Conservation (phyloP, 257 asterid species). For the Euphrasia confusa region DNA sequence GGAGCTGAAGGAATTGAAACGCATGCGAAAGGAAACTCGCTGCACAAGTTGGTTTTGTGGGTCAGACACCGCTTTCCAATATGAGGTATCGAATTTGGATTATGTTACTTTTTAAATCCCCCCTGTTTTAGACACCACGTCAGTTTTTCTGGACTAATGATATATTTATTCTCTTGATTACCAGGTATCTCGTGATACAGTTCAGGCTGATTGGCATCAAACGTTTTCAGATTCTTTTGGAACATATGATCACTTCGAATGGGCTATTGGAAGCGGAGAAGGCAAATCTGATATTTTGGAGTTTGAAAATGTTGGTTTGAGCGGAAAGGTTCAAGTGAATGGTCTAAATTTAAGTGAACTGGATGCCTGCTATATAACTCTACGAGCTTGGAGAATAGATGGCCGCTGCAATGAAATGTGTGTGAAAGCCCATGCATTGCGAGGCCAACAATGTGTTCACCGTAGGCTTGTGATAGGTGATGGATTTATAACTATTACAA, state of each 20-base stretch:
- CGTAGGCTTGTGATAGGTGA: slow-evolving; percentile 93
- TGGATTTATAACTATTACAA: slow-evolving; percentile 72
- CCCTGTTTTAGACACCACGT: slow-evolving; percentile 14
- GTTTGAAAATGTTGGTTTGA: slow-evolving; percentile 89
- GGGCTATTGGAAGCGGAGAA: slow-evolving; percentile 96
- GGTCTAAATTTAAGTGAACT: slow-evolving; percentile 83
- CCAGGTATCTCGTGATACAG: slow-evolving; percentile 82
- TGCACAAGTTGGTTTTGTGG: slow-evolving; percentile 96
- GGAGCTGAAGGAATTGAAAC: slow-evolving; percentile 91
- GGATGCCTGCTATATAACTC: slow-evolving; percentile 81
- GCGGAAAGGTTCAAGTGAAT: slow-evolving; percentile 67
- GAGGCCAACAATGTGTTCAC: slow-evolving; percentile 89
- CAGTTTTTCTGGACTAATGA: slow-evolving; percentile 26
- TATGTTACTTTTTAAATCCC: slow-evolving; percentile 20
- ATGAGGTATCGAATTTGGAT: slow-evolving; percentile 57
- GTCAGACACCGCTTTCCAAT: slow-evolving; percentile 91
- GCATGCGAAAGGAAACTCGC: slow-evolving; percentile 76
- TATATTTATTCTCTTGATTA: slow-evolving; percentile 29
- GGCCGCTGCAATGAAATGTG: slow-evolving; percentile 79
- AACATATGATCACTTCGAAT: slow-evolving; percentile 78
- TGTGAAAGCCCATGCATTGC: slow-evolving; percentile 95
- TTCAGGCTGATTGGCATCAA: slow-evolving; percentile 91
- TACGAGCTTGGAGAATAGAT: slow-evolving; percentile 84
- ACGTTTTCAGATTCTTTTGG: slow-evolving; percentile 70
- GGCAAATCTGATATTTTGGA: slow-evolving; percentile 91